Evolutionary conservation across 306 rosid species (phyloP).

Genomic region (Lathyrus aphaca): DNA sequence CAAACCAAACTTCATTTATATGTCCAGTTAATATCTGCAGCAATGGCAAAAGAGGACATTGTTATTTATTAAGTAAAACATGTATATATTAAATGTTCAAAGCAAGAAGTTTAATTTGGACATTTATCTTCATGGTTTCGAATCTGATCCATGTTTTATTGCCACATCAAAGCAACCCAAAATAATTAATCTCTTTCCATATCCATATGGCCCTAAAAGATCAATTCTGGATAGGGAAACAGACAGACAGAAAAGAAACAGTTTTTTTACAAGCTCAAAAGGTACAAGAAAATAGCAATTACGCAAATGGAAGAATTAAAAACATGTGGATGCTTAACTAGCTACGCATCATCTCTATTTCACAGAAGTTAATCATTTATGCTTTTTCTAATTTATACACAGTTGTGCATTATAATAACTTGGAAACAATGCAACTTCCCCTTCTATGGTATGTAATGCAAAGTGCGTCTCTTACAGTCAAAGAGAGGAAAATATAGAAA

Average conservation of each 20-base stretch:
- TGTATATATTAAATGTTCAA: slow-evolving; percentile 20
- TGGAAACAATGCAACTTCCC: slow-evolving; percentile 8
- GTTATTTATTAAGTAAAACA: slow-evolving; percentile 26
- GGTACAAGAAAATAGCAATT: slow-evolving; percentile 9
- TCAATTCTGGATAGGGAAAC: slow-evolving; percentile 12
- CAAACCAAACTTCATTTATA: slow-evolving; percentile 91
- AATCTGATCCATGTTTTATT: slow-evolving; percentile 7
- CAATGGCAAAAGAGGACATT: slow-evolving; percentile 39
- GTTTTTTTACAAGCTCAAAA: not conserved
- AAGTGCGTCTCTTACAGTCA: not conserved
- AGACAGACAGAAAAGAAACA: slow-evolving; percentile 16
- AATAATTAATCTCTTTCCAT: slow-evolving; percentile 27
- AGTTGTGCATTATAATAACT: slow-evolving; percentile 8
- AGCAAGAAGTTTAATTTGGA: slow-evolving; percentile 22
- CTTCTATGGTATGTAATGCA: slow-evolving; percentile 20
- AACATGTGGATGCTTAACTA: slow-evolving; percentile 23
- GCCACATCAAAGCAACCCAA: slow-evolving; percentile 13
- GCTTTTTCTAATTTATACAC: not conserved
- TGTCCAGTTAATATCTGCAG: slow-evolving; percentile 89
- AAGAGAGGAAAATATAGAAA: not conserved
- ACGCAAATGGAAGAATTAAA: slow-evolving; percentile 1
- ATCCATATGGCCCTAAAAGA: slow-evolving; percentile 26
- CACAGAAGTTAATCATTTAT: slow-evolving; percentile 26
- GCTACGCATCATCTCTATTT: slow-evolving; percentile 14
- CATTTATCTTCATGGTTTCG: slow-evolving; percentile 21